Evolutionary conservation across 176 grass and related monocot species (phyloP).

Genomic region (Ensete ventricosum): DNA sequence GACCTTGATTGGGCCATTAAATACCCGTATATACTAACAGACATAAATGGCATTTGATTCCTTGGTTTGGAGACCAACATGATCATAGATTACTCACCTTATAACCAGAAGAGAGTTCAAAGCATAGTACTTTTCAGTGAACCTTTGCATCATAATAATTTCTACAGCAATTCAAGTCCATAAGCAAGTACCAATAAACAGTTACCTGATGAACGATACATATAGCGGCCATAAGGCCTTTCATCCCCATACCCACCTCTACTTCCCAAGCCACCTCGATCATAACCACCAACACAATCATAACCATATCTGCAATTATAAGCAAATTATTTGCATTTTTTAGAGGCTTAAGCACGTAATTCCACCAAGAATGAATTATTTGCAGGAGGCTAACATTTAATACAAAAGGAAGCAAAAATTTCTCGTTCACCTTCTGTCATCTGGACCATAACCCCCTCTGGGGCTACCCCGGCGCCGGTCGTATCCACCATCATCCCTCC

Average conservation of each 20-base stretch:
- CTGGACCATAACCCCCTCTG: slow-evolving; percentile 52
- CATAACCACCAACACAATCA: slow-evolving; percentile 44
- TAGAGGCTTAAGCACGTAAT: background rate
- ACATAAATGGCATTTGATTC: no score
- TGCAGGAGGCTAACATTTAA: background rate
- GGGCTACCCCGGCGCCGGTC: slow-evolving; percentile 70
- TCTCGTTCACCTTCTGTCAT: slow-evolving; percentile 22
- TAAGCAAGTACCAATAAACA: background rate
- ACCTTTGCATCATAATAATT: background rate
- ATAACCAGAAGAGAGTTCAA: background rate
- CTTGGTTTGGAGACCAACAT: background rate
- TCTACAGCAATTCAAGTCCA: background rate
- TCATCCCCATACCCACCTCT: slow-evolving; percentile 73
- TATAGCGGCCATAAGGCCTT: slow-evolving; percentile 51
- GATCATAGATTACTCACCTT: background rate
- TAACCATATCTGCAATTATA: slow-evolving; percentile 59
- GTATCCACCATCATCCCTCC: slow-evolving; percentile 70
- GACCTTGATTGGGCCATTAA: no score
- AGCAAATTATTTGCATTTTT: background rate
- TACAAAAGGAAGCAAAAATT: background rate
- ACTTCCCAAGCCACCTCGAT: slow-evolving; percentile 3
- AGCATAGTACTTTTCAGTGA: background rate
- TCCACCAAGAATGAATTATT: background rate
- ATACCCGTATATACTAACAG: no score
- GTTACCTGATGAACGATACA: slow-evolving; percentile 41